Percentiles rank a stretch among this genome's conserved stretches.
These are phyloP conservation scores for Neurospora crassa DNA, from an alignment of 2,329 filamentous ascomycete species.

Conservation along the genomic window DNA sequence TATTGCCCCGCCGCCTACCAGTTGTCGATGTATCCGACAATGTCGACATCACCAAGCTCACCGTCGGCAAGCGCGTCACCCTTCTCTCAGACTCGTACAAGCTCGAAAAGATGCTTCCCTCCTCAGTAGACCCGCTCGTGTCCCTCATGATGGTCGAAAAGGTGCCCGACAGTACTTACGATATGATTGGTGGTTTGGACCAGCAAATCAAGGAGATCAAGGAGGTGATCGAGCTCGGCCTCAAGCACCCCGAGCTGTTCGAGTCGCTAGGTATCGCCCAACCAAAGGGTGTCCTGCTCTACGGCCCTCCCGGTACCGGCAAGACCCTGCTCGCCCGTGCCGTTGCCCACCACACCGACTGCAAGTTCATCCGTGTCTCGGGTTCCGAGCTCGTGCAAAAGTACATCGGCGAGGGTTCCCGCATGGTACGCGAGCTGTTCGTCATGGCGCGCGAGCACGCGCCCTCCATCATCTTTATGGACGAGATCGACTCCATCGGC, in stretches of 20 bases:
- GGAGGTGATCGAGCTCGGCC: constrained; percentile 95
- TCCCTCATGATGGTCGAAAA: constrained; percentile 99
- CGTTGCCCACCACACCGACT: constrained; percentile 96
- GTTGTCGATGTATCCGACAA: constrained; percentile 93
- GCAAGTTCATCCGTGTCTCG: constrained; percentile 96
- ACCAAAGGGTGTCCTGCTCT: constrained; percentile 92
- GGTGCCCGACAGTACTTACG: constrained; percentile 98
- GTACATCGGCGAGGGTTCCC: constrained; percentile 95
- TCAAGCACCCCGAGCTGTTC: constrained; percentile 97
- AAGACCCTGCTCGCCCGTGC: constrained; percentile 93
- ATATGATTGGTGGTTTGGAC: constrained; percentile 98
- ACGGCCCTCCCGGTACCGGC: constrained; percentile 92
- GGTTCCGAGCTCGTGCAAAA: constrained; percentile 97
- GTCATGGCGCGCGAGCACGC: constrained; percentile 98
- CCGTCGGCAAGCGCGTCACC: constrained; percentile 93
- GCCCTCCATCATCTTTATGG: constrained; percentile 99
- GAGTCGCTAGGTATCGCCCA: constrained; percentile 98
- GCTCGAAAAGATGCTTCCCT: constrained; percentile 95
- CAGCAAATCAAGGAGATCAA: constrained; percentile 99
- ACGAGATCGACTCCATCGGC: constrained; percentile 98
- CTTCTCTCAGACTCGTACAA: constrained; percentile 97
- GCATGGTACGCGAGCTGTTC: constrained; percentile 98
- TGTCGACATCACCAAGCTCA: constrained; percentile 92
- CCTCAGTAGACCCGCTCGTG: constrained; percentile 94
- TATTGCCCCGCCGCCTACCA: constrained; percentile 28